Conservation (phyloP, 2,329 filamentous ascomycete genomes). For the Arthrinium puccinioides region DNA sequence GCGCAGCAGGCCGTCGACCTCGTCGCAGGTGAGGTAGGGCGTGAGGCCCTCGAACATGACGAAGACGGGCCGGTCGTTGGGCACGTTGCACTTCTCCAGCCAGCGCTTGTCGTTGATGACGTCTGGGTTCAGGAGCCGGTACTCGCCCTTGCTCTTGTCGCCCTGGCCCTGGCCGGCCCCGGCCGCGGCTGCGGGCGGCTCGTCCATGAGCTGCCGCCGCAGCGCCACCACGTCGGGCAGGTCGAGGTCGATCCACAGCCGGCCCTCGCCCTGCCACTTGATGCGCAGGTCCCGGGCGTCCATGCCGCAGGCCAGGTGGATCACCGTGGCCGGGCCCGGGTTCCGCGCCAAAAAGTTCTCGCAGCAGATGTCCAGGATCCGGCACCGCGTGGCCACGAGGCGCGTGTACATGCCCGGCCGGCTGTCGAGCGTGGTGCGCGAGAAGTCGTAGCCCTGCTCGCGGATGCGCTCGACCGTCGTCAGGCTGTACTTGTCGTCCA, state of each 20-base stretch:
- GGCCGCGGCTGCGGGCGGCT: background rate
- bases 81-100: background rate
- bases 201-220: background rate
- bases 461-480: background rate
- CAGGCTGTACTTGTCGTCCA: background rate
- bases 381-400: background rate
- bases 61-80: background rate
- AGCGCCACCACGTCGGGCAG: slow-evolving; percentile 1
- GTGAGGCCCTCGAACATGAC: slow-evolving; percentile 2
- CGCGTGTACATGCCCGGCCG: background rate
- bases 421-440: background rate
- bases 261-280: background rate
- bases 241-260: slow-evolving; percentile 1
- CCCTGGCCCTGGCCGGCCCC: background rate
- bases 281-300: background rate
- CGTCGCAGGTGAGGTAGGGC: background rate
- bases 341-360: background rate
- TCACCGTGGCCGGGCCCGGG: slow-evolving; percentile 2
- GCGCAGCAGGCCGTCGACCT: background rate
- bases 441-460: slow-evolving; percentile 1
- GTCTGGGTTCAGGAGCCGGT: background rate
- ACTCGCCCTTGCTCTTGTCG: too few species aligned
- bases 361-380: background rate
- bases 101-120: background rate
- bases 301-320: slow-evolving; percentile 4